Evolutionary conservation across 2,329 filamentous ascomycete genomes (phyloP).

Genomic region (Colletotrichum gigasporum): DNA sequence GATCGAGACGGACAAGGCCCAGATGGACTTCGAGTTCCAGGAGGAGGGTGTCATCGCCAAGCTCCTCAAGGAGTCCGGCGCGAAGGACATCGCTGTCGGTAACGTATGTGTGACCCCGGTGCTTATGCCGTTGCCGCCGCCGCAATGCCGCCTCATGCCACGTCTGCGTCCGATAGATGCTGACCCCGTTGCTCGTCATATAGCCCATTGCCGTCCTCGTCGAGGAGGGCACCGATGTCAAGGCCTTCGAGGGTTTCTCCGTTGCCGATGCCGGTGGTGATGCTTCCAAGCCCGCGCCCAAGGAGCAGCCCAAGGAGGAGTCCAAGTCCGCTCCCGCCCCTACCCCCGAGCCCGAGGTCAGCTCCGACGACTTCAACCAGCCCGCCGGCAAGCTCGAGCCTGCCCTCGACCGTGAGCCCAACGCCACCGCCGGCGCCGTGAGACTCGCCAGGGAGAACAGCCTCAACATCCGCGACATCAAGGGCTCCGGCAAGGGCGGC

Average conservation of each 20-base stretch:
- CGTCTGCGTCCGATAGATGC: neutral
- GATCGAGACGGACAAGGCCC: slow-evolving; percentile 99
- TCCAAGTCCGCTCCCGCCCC: slow-evolving; percentile 67
- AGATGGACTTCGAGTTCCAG: slow-evolving; percentile 99
- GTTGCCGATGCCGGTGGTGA: slow-evolving; percentile 92
- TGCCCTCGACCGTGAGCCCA: slow-evolving; percentile 82
- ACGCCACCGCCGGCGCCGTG: slow-evolving; percentile 77
- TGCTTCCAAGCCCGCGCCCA: slow-evolving; percentile 69
- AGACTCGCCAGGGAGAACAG: slow-evolving; percentile 87
- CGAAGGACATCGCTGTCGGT: slow-evolving; percentile 93
- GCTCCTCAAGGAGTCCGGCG: slow-evolving; percentile 89
- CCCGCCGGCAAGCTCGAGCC: slow-evolving; percentile 84
- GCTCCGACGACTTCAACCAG: slow-evolving; percentile 58
- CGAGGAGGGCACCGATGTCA: slow-evolving; percentile 88
- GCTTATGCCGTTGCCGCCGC: neutral
- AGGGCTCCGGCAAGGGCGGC: slow-evolving; percentile 87
- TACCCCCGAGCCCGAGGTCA: slow-evolving; percentile 62
- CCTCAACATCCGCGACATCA: slow-evolving; percentile 78
- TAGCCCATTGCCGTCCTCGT: slow-evolving; percentile 97
- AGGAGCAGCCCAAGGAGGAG: slow-evolving; percentile 73
- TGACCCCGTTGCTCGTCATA: slow-evolving; percentile 24
- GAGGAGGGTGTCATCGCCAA: slow-evolving; percentile 97
- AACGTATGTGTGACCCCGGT: slow-evolving; percentile 72
- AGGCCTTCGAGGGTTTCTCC: slow-evolving; percentile 89
- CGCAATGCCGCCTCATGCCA: neutral